phyloP scores from a whole-genome alignment of 805 yeast species.

The Torulaspora delbrueckii region DNA sequence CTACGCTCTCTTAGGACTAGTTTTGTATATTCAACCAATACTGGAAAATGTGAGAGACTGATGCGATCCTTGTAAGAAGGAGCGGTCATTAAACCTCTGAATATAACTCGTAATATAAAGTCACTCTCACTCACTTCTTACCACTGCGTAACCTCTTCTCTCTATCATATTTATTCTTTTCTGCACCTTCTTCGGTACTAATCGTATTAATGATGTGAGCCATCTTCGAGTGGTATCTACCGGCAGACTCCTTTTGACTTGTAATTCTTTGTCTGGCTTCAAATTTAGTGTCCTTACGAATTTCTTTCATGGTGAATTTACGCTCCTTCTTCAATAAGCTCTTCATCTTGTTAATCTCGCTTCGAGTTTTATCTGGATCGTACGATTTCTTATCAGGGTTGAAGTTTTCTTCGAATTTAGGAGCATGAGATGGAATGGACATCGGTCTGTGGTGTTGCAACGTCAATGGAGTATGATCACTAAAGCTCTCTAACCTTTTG shows the following conservation, averaged over 20 bases:
- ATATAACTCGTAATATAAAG: no score
- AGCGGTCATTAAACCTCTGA: no score
- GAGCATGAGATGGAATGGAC: conserved; percentile 79
- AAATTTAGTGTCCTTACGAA: conserved; percentile 83
- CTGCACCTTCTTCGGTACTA: conserved; percentile 92
- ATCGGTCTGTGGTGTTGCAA: conserved; percentile 81
- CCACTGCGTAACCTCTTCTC: conserved; percentile 66
- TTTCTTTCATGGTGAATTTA: conserved; percentile 80
- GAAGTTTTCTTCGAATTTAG: conserved; percentile 92
- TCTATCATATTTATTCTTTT: conserved; percentile 84
- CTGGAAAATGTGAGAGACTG: no score
- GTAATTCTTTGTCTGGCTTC: conserved; percentile 79
- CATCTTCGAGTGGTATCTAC: conserved; percentile 85
- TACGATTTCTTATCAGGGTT: conserved; percentile 92
- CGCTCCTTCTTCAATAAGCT: conserved; percentile 87
- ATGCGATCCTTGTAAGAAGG: no score
- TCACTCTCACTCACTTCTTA: conserved; percentile 26
- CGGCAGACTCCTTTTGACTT: conserved; percentile 69
- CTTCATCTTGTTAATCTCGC: conserved; percentile 76
- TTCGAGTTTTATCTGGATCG: conserved; percentile 75
- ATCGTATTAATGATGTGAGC: conserved; percentile 79
- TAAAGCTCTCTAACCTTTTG: conserved; percentile 46
- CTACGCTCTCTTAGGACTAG: no score
- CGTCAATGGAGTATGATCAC: conserved; percentile 62
- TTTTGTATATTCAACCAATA: no score